These are phyloP conservation scores for Macaranga tanarius DNA, from an alignment of 441 rosid species.

Conservation along the genomic window DNA sequence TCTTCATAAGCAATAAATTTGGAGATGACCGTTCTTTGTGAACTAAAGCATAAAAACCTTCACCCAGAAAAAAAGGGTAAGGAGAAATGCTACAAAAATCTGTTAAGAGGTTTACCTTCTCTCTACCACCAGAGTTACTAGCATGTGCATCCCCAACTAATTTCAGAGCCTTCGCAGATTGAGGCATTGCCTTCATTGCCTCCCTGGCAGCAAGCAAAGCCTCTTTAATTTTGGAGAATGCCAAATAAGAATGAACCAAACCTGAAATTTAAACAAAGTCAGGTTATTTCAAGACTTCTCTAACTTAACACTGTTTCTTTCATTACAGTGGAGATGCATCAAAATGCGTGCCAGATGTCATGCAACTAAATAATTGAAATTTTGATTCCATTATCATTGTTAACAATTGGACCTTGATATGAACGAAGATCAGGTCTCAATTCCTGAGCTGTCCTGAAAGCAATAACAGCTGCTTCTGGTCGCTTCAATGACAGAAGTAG, in stretches of 20 bases:
- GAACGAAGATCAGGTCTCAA: slow-evolving; percentile 96
- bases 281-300: slow-evolving; percentile 25
- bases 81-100: neutral
- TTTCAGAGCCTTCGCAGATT: slow-evolving; percentile 91
- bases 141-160: slow-evolving; percentile 98
- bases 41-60: slow-evolving; percentile 3
- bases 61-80: neutral
- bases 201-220: slow-evolving; percentile 92
- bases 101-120: slow-evolving; percentile 57
- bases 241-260: slow-evolving; percentile 89
- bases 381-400: slow-evolving; percentile 8
- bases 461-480: slow-evolving; percentile 87
- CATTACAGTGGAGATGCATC: slow-evolving; percentile 1
- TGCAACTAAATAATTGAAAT: slow-evolving; percentile 22
- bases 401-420: slow-evolving; percentile 70
- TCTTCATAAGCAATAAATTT: slow-evolving; percentile 11
- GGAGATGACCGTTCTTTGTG: neutral
- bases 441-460: slow-evolving; percentile 92
- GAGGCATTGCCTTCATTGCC: slow-evolving; percentile 99
- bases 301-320: slow-evolving; percentile 6
- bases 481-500: slow-evolving; percentile 71
- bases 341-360: slow-evolving; percentile 17
- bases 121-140: slow-evolving; percentile 81
- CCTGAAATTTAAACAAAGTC: slow-evolving; percentile 48
- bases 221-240: slow-evolving; percentile 83